Percentiles rank a stretch among this genome's conserved stretches.
Evolutionary conservation across 352 stramenopile species (phyloP).

Genomic region (Saprolegnia diclina): DNA sequence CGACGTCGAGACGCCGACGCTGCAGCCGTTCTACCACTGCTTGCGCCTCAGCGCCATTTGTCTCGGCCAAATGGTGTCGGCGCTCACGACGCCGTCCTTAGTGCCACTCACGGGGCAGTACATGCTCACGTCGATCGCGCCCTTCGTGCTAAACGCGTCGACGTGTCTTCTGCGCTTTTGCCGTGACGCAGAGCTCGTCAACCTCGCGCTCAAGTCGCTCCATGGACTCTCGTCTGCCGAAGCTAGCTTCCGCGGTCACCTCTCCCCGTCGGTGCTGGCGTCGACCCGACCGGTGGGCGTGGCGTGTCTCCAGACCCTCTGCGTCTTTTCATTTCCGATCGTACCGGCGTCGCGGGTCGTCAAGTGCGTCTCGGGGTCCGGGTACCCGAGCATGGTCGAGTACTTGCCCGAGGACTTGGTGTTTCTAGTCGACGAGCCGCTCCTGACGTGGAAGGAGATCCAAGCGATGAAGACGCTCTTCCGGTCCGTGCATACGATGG

Average conservation of each 20-base stretch:
- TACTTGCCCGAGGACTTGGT: background rate
- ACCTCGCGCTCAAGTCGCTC: slow-evolving; percentile 78
- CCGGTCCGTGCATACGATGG: slow-evolving; percentile 78
- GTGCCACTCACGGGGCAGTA: slow-evolving; percentile 12
- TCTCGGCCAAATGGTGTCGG: slow-evolving; percentile 68
- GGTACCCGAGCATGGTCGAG: slow-evolving; percentile 10
- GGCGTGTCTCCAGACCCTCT: slow-evolving; percentile 61
- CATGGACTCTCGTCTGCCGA: slow-evolving; percentile 73
- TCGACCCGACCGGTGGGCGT: slow-evolving; percentile 45
- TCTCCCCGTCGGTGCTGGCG: slow-evolving; percentile 30
- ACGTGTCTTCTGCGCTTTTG: slow-evolving; percentile 75
- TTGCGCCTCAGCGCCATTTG: slow-evolving; percentile 71
- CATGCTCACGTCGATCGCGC: slow-evolving; percentile 35
- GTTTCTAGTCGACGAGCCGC: background rate
- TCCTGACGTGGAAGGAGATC: slow-evolving; percentile 66
- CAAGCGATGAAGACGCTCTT: slow-evolving; percentile 87
- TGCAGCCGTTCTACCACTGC: slow-evolving; percentile 75
- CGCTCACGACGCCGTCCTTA: slow-evolving; percentile 27
- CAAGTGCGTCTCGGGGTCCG: slow-evolving; percentile 31
- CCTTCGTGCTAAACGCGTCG: slow-evolving; percentile 64
- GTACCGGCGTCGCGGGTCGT: slow-evolving; percentile 44
- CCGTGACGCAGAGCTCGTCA: slow-evolving; percentile 74
- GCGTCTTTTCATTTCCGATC: slow-evolving; percentile 72
- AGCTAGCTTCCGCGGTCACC: slow-evolving; percentile 54
- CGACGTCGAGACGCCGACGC: slow-evolving; percentile 65